These are phyloP conservation scores for Quercus dentata DNA, from an alignment of 306 rosid species.

Conservation along the genomic window DNA sequence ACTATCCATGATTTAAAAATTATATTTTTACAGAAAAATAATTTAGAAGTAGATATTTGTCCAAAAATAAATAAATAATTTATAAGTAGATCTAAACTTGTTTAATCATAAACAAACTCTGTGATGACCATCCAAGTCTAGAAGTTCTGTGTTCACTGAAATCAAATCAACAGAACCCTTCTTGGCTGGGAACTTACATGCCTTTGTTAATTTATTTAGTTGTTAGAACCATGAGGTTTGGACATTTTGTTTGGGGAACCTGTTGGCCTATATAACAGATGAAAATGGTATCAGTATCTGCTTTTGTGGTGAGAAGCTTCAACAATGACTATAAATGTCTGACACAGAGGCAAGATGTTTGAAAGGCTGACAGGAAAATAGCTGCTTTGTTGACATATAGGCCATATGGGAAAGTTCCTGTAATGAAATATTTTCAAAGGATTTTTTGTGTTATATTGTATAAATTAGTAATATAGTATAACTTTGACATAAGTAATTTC, in stretches of 20 bases:
- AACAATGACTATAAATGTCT: background rate
- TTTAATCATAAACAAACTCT: background rate
- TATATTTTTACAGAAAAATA: background rate
- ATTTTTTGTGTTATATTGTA: conserved; percentile 2
- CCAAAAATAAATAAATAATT: background rate
- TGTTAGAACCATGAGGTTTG: background rate
- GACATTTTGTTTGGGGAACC: background rate
- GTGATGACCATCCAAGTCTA: background rate
- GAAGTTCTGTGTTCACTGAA: background rate
- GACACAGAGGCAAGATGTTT: background rate
- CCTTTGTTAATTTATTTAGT: background rate
- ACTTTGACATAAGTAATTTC: background rate
- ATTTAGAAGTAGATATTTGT: too few relatives aligned
- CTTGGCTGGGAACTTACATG: too few relatives aligned
- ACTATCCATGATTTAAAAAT: background rate
- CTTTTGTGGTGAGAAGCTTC: background rate
- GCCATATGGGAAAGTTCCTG: too few relatives aligned
- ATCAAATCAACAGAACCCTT: background rate
- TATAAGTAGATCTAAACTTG: background rate
- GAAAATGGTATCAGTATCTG: background rate
- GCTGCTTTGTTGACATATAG: background rate
- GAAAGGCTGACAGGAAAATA: background rate
- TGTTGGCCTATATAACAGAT: background rate
- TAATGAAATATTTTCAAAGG: background rate
- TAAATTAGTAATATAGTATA: background rate